These are phyloP conservation scores for Jatropha multifida DNA, from an alignment of 441 rosid species.

Conservation along the genomic window DNA sequence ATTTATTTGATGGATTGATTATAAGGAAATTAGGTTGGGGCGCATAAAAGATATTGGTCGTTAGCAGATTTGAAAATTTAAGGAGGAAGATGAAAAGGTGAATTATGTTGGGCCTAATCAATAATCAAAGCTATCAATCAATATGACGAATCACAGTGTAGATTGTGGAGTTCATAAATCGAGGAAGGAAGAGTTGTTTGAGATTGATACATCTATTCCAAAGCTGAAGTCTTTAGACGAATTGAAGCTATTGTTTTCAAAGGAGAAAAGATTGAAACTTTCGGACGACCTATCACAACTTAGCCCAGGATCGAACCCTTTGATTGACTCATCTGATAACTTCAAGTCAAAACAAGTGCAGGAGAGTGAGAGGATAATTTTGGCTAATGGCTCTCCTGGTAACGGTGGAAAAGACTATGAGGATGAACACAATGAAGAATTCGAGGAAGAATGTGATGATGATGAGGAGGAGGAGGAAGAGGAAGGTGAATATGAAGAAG, in stretches of 20 bases:
- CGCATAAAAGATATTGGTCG: background rate
- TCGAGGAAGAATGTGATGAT: conserved; percentile 4
- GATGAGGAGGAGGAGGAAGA: too few species aligned
- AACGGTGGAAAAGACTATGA: background rate
- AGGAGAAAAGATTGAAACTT: conserved; percentile 3
- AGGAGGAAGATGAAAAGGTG: background rate
- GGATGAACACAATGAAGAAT: background rate
- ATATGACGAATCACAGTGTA: conserved; percentile 13
- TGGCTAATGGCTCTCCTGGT: background rate
- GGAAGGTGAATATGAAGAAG: background rate
- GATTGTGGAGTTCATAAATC: background rate
- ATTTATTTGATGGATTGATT: background rate
- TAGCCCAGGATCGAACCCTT: background rate
- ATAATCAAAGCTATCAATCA: background rate
- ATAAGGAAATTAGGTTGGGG: conserved; percentile 3
- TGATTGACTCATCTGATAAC: background rate
- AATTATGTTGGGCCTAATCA: background rate
- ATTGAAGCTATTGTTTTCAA: conserved; percentile 5
- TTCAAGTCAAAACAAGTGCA: background rate
- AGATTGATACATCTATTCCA: conserved; percentile 2
- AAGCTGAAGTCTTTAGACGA: conserved; percentile 10
- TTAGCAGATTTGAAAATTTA: background rate
- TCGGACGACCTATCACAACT: background rate
- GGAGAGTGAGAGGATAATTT: background rate
- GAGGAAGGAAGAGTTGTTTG: background rate